These are phyloP conservation scores for Euphorbia celastroides DNA, from an alignment of 441 rosid genomes.

Conservation along the genomic window DNA sequence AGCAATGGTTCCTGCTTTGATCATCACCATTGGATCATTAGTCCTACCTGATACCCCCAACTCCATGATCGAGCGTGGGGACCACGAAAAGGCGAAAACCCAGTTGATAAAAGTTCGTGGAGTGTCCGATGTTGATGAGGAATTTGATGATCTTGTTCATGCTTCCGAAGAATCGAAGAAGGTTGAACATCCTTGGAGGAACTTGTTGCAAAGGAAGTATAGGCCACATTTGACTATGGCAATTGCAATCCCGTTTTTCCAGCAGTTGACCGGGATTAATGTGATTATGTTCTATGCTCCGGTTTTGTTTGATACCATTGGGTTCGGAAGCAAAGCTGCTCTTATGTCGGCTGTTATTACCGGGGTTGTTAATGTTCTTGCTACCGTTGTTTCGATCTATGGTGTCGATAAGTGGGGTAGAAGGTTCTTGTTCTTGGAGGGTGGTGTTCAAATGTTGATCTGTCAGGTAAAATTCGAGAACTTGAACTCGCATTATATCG, in stretches of 20 bases:
- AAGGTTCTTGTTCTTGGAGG: slow-evolving; percentile 69
- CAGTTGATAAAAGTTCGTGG: slow-evolving; percentile 59
- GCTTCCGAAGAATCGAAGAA: slow-evolving; percentile 63
- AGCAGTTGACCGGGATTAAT: slow-evolving; percentile 79
- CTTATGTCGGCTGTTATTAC: slow-evolving; percentile 85
- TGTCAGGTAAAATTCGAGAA: slow-evolving; percentile 54
- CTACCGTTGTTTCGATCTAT: slow-evolving; percentile 67
- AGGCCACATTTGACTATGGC: slow-evolving; percentile 80
- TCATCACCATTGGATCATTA: slow-evolving; percentile 58
- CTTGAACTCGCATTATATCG: too few species aligned
- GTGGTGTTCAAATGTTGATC: slow-evolving; percentile 73
- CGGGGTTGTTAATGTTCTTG: slow-evolving; percentile 55
- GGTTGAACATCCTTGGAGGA: slow-evolving; percentile 69
- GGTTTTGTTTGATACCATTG: slow-evolving; percentile 68
- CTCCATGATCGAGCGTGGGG: slow-evolving; percentile 79
- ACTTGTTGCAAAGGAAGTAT: slow-evolving; percentile 54
- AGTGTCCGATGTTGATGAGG: slow-evolving; percentile 49
- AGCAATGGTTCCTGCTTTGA: slow-evolving; percentile 82
- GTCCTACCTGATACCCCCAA: slow-evolving; percentile 83
- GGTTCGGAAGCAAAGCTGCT: slow-evolving; percentile 55
- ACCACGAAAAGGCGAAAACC: slow-evolving; percentile 35
- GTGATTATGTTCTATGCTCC: slow-evolving; percentile 92
- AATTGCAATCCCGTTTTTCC: slow-evolving; percentile 68
- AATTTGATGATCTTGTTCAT: slow-evolving; percentile 51
- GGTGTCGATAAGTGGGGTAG: slow-evolving; percentile 87